Conservation (phyloP, 306 rosid genomes). For the Hippophae rhamnoides region DNA sequence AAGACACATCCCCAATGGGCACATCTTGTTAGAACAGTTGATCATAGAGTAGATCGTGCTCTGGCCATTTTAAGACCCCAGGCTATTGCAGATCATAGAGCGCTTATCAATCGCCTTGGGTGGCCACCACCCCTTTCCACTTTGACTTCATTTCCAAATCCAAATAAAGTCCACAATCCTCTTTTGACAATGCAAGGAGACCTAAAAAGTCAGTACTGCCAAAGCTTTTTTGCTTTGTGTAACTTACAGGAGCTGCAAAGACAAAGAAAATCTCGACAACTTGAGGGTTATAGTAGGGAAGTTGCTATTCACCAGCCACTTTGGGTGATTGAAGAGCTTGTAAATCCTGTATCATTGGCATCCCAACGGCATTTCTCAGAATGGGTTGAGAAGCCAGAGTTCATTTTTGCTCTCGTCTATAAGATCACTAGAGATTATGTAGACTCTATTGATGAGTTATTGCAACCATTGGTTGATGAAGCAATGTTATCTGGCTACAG, state of each 20-base stretch:
- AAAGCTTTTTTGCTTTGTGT: constrained; percentile 70
- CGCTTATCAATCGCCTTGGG: constrained; percentile 75
- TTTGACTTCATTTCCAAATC: constrained; percentile 23
- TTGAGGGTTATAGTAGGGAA: constrained; percentile 47
- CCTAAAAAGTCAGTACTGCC: constrained; percentile 66
- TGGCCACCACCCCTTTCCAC: constrained; percentile 88
- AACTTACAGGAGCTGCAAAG: constrained; percentile 76
- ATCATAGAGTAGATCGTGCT: constrained; percentile 88
- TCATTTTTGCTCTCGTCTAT: constrained; percentile 74
- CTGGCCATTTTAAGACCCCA: constrained; percentile 89
- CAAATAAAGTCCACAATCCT: constrained; percentile 53
- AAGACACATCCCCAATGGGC: constrained; percentile 69
- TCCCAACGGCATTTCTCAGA: constrained; percentile 78
- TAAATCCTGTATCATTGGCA: constrained; percentile 71
- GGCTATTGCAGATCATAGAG: constrained; percentile 76
- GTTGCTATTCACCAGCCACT: constrained; percentile 68
- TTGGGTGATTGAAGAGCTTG: constrained; percentile 97
- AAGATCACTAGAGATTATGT: constrained; percentile 80
- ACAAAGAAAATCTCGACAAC: constrained; percentile 77
- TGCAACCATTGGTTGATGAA: constrained; percentile 93
- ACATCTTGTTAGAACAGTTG: constrained; percentile 71
- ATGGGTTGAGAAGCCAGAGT: constrained; percentile 84
- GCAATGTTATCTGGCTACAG: constrained; percentile 79
- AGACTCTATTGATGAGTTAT: constrained; percentile 69
- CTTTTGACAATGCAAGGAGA: constrained; percentile 71